phyloP scores from a whole-genome alignment of 495 filamentous ascomycete genomes.

The Penicillium samsonianum region DNA sequence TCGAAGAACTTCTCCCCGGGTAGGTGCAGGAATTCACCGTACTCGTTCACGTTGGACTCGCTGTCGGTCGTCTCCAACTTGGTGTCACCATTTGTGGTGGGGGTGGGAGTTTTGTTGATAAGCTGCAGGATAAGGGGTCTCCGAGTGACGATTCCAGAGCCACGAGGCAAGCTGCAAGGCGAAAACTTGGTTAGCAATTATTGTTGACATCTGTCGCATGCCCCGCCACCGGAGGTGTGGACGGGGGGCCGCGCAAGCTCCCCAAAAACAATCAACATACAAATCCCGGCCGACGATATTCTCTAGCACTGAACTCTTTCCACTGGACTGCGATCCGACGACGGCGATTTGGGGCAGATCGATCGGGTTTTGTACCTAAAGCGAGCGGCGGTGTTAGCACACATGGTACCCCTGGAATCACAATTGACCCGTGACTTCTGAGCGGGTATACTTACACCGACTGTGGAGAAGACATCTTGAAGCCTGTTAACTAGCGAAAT shows the following conservation, averaged over 20 bases:
- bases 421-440: conserved; percentile 3
- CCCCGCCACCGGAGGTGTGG: conserved; percentile 19
- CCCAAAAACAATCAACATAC: conserved; percentile 53
- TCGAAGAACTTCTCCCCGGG: conserved; percentile 98
- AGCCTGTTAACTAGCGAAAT: conserved; percentile 98
- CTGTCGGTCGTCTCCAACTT: conserved; percentile 69
- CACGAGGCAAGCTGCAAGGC: conserved; percentile 79
- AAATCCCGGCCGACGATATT: conserved; percentile 99
- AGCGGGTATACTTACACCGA: conserved; percentile 70
- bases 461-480: conserved; percentile 98
- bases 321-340: conserved; percentile 97
- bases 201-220: conserved; percentile 17
- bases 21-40: conserved; percentile 98
- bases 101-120: conserved; percentile 77
- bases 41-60: conserved; percentile 90
- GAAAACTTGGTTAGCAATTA: conserved; percentile 33
- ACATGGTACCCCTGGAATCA: conserved; percentile 11
- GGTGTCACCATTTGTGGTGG: conserved; percentile 71
- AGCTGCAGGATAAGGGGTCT: conserved; percentile 96
- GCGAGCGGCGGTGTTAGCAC: conserved; percentile 37
- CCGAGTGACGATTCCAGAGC: conserved; percentile 95
- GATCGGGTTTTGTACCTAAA: conserved; percentile 92
- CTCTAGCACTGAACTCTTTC: conserved; percentile 99
- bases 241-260: conserved; percentile 11
- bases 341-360: conserved; percentile 98